Conservation (phyloP, 2,329 filamentous ascomycete species). For the Metarhizium album region DNA sequence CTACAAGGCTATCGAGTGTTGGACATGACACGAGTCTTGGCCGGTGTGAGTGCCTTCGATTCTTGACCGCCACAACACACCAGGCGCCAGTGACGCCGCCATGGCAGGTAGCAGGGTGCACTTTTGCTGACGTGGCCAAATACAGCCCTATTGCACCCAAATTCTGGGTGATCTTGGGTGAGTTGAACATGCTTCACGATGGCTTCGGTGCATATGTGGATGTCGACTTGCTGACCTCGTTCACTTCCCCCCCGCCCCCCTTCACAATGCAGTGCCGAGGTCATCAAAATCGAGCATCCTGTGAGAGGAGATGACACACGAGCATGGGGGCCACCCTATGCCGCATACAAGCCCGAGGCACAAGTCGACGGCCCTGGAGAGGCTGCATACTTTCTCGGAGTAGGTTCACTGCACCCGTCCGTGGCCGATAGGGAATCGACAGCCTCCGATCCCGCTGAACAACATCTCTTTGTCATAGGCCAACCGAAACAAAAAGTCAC, state of each 20-base stretch:
- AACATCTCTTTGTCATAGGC: slow-evolving; percentile 43
- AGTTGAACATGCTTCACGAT: slow-evolving; percentile 17
- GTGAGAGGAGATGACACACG: slow-evolving; percentile 84
- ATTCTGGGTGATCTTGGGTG: slow-evolving; percentile 94
- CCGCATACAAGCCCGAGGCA: slow-evolving; percentile 56
- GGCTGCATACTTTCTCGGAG: slow-evolving; percentile 86
- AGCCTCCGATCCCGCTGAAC: too few species aligned
- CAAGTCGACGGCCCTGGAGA: slow-evolving; percentile 64
- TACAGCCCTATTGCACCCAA: slow-evolving; percentile 90
- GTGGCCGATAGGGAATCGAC: too few species aligned
- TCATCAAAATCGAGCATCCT: slow-evolving; percentile 96
- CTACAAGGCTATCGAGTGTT: slow-evolving; percentile 80
- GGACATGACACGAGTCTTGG: slow-evolving; percentile 93
- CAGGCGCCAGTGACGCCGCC: too few species aligned
- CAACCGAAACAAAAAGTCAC: slow-evolving; percentile 93
- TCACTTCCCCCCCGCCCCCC: too few species aligned
- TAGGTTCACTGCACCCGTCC: slow-evolving; percentile 28
- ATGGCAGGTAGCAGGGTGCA: too few species aligned
- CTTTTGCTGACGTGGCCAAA: background rate
- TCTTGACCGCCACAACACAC: background rate
- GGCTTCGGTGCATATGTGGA: too few species aligned
- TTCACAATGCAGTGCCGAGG: slow-evolving; percentile 57
- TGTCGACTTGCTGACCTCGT: background rate
- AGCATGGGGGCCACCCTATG: slow-evolving; percentile 94
- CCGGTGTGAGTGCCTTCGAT: slow-evolving; percentile 56